Base-by-base conservation (phyloP, 257 asterid species). In the Gentiana straminea region DNA sequence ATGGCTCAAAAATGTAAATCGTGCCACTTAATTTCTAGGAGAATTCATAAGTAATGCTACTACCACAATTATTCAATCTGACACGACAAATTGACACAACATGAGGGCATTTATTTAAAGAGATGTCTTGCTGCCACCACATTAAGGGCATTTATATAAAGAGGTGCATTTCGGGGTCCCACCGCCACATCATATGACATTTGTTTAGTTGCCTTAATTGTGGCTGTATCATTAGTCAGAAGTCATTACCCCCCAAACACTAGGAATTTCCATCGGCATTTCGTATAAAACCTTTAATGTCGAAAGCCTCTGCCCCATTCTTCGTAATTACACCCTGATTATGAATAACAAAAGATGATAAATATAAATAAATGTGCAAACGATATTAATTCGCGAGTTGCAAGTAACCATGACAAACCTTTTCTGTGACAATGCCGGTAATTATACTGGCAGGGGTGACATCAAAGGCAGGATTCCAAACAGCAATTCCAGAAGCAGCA, bases 391-490 rank as follows among this genome's bases (percentile, higher is more conserved):
- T 4, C 12, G 8, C 6, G n/a, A 1, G 36, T 3, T n/a, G 24
- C 0, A 33, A 39, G 35, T 61, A 56, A 46, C 55, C 54, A 63
- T 37, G 63, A 68, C 62, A 51, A 65, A 74, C 97, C 97, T 87
- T 84, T 63, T 91, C 96, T 8, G 98, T 91, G 35, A 91, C 66
- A 43, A 91, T 83, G 39, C 86, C 96, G 47, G 73, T 78, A 63
- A 91, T 84, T 63, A 87, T 48, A 52, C 64, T 58, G 13, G 98
- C 96, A 3, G 96, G 98, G 49, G 98, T 91, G 51, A 91, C 88
- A 51, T 91, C 98, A 65, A 91, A 91, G 54, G 98, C 98, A 9
- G 96, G 98, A 65, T 91, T 91, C 98, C 98, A 91, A 55, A 91
- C 95, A 52, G 82, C 75, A 64, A 91, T 84, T 47, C 96, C 98